A percentile compares a stretch with the other conserved stretches of the same genome.
Evolutionary conservation across 2,329 filamentous ascomycete species (phyloP).

Genomic region (Corniculantispora saksenae): DNA sequence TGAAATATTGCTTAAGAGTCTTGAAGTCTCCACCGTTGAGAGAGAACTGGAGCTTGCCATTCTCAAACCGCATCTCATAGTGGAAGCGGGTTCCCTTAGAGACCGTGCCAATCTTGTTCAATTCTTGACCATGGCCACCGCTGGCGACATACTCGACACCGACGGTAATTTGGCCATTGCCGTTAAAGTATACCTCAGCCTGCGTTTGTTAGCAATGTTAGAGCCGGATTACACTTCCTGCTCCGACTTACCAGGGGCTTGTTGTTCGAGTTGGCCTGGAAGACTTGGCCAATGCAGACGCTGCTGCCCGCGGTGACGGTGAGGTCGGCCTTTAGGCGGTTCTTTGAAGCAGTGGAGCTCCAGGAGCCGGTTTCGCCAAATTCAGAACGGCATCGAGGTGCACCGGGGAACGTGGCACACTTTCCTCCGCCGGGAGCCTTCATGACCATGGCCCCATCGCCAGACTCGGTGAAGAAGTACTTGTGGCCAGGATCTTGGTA

Average conservation of each 20-base stretch:
- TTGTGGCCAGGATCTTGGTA: neutral
- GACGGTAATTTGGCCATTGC: constrained; percentile 4
- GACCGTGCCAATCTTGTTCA: constrained; percentile 10
- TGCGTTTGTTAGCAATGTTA: neutral
- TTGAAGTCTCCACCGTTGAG: constrained; percentile 8
- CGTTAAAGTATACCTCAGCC: constrained; percentile 9
- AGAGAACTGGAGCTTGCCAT: constrained; percentile 6
- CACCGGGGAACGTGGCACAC: constrained; percentile 6
- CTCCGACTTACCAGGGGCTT: constrained; percentile 7
- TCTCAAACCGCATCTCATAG: constrained; percentile 10
- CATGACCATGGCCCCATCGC: constrained; percentile 12
- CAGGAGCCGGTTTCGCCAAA: constrained; percentile 3
- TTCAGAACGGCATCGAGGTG: constrained; percentile 7
- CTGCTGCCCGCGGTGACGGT: neutral
- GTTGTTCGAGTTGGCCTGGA: constrained; percentile 11
- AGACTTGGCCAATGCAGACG: constrained; percentile 11
- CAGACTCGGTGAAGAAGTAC: constrained; percentile 8
- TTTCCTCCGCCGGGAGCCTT: constrained; percentile 11
- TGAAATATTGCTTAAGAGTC: constrained; percentile 11
- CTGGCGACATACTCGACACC: neutral
- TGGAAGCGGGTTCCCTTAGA: neutral
- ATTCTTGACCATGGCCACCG: constrained; percentile 4
- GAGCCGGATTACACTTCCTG: neutral
- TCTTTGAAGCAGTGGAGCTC: neutral
- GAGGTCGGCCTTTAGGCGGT: constrained; percentile 4